These are phyloP conservation scores for Panicum virgatum DNA, from an alignment of 202 grass and related monocot species.

Conservation along the genomic window DNA sequence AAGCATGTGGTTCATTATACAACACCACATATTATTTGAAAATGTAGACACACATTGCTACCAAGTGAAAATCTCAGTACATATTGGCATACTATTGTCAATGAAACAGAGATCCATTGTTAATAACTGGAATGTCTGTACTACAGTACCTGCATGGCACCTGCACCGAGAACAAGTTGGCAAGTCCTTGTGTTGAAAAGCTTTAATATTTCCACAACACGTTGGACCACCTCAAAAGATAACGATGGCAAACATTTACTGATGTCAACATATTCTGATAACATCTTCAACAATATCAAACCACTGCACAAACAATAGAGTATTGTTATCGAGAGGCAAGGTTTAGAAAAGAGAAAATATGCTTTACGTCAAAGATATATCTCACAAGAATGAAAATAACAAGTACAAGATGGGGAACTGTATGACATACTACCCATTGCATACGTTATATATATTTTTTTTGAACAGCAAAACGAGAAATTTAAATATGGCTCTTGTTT, in stretches of 20 bases:
- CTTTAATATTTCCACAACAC: constrained; percentile 96
- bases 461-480: not conserved
- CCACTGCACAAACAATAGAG: constrained; percentile 60
- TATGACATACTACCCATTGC: not conserved
- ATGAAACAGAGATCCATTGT: not conserved
- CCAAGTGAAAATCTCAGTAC: not conserved
- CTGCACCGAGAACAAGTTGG: constrained; percentile 97
- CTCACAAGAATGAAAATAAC: not conserved
- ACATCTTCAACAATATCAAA: constrained; percentile 97
- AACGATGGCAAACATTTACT: constrained; percentile 96
- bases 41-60: constrained; percentile 21
- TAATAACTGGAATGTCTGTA: constrained; percentile 14
- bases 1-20: not conserved
- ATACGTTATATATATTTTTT: not conserved
- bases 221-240: constrained; percentile 94
- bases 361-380: not conserved
- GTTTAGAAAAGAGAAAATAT: not conserved
- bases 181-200: constrained; percentile 96
- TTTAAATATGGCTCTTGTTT: not conserved
- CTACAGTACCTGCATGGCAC: constrained; percentile 91
- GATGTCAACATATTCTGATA: constrained; percentile 97
- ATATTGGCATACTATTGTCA: not conserved
- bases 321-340: not conserved
- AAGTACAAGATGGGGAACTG: not conserved
- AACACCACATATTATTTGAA: constrained; percentile 8